These are phyloP conservation scores for Aspergillus asperescens DNA, from an alignment of 495 filamentous ascomycete species.

Conservation along the genomic window DNA sequence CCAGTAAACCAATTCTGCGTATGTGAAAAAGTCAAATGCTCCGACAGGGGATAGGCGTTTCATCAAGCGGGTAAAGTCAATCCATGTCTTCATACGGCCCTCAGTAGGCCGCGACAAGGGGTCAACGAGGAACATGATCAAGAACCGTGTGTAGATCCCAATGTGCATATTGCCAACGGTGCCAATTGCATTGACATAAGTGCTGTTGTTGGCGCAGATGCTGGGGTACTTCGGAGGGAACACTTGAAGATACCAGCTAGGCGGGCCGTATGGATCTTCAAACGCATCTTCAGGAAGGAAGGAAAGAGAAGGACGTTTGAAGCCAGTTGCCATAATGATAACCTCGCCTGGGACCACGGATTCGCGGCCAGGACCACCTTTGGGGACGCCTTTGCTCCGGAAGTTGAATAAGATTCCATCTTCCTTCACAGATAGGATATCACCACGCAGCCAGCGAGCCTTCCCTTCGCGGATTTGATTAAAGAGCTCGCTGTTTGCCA, in stretches of 20 bases:
- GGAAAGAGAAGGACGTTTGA: slow-evolving; percentile 60
- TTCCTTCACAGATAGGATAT: slow-evolving; percentile 61
- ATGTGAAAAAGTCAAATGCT: slow-evolving; percentile 85
- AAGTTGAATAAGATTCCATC: slow-evolving; percentile 65
- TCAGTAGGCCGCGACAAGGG: slow-evolving; percentile 65
- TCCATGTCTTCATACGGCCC: slow-evolving; percentile 78
- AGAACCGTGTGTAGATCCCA: slow-evolving; percentile 78
- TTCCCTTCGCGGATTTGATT: slow-evolving; percentile 69
- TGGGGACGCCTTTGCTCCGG: slow-evolving; percentile 64
- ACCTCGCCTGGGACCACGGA: slow-evolving; percentile 63
- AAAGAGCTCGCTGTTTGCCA: slow-evolving; percentile 80
- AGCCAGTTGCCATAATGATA: slow-evolving; percentile 80
- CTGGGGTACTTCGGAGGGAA: slow-evolving; percentile 61
- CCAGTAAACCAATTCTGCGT: slow-evolving; percentile 79
- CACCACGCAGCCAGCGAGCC: slow-evolving; percentile 75
- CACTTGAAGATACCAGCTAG: slow-evolving; percentile 83
- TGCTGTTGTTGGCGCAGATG: slow-evolving; percentile 77
- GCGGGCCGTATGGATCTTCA: slow-evolving; percentile 64
- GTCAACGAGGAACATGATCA: slow-evolving; percentile 81
- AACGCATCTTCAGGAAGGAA: slow-evolving; percentile 72
- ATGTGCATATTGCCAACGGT: slow-evolving; percentile 81
- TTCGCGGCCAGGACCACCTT: slow-evolving; percentile 63
- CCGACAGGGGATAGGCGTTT: slow-evolving; percentile 63
- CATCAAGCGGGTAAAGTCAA: slow-evolving; percentile 73
- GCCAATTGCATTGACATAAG: slow-evolving; percentile 76